These are phyloP conservation scores for Centrapalus pauciflorus DNA, from an alignment of 129 eudicot species.

Conservation along the genomic window DNA sequence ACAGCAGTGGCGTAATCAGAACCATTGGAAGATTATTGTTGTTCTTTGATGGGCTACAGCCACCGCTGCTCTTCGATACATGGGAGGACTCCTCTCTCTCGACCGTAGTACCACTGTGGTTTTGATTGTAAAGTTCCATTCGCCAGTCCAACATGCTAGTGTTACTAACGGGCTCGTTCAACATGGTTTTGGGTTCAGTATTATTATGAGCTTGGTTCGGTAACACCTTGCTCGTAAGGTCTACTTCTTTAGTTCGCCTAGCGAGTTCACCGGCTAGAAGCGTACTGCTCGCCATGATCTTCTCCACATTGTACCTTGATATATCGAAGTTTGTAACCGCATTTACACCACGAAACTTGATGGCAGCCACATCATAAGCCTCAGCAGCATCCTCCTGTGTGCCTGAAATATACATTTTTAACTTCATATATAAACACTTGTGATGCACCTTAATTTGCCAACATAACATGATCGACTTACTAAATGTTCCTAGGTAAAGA, in stretches of 20 bases:
- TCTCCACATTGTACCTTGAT: constrained; percentile 64
- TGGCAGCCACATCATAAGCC: constrained; percentile 90
- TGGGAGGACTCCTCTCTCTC: constrained; percentile 22
- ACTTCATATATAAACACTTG: background rate
- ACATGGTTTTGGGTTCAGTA: constrained; percentile 5
- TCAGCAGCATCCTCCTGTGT: constrained; percentile 99
- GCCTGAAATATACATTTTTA: constrained; percentile 32
- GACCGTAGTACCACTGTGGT: constrained; percentile 11
- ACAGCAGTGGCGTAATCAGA: constrained; percentile 31
- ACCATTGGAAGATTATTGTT: constrained; percentile 32
- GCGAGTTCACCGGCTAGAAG: constrained; percentile 77
- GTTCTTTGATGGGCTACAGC: constrained; percentile 52
- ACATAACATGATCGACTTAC: constrained; percentile 30
- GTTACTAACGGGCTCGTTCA: constrained; percentile 14
- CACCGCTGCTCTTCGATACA: constrained; percentile 24
- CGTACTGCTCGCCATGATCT: constrained; percentile 67
- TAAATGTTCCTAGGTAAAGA: constrained; percentile 88
- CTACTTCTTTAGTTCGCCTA: constrained; percentile 40
- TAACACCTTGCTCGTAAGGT: background rate
- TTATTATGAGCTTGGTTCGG: constrained; percentile 16
- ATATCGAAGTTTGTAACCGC: constrained; percentile 87
- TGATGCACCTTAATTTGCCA: background rate
- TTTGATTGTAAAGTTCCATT: constrained; percentile 40
- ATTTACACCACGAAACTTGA: constrained; percentile 72
- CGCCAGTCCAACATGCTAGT: constrained; percentile 38